Percentiles rank a stretch among this genome's conserved stretches.
Conservation (phyloP, 768 basidiomycete species). For the Phanerochaete sordida region DNA sequence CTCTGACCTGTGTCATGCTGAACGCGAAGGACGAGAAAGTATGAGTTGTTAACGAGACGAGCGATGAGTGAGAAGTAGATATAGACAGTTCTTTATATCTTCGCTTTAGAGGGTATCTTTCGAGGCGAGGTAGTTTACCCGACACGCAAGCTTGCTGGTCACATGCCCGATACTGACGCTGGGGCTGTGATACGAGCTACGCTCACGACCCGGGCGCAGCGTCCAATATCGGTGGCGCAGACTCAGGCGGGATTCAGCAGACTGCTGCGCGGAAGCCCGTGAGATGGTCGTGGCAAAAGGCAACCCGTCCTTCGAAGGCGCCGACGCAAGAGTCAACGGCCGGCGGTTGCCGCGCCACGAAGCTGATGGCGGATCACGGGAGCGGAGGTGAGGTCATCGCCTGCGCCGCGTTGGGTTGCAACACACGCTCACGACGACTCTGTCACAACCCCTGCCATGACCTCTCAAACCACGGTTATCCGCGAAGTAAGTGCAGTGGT, state of each 20-base stretch:
- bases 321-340: neutral
- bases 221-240: too few relatives aligned
- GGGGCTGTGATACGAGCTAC: too few relatives aligned
- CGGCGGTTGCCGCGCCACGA: neutral
- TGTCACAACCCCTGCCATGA: neutral
- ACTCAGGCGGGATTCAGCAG: too few relatives aligned
- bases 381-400: neutral
- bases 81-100: neutral
- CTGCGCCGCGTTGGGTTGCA: neutral
- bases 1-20: neutral
- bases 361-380: neutral
- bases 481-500: slow-evolving; percentile 2
- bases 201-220: too few relatives aligned
- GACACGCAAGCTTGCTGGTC: too few relatives aligned
- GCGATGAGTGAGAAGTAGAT: neutral
- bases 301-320: neutral
- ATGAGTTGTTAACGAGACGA: too few relatives aligned
- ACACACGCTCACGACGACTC: too few relatives aligned
- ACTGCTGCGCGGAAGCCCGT: too few relatives aligned
- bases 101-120: too few relatives aligned
- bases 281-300: too few relatives aligned
- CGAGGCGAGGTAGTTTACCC: too few relatives aligned
- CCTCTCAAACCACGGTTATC: slow-evolving; percentile 8
- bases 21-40: neutral
- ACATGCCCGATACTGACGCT: too few relatives aligned